Evolutionary conservation across 2,329 filamentous ascomycete genomes (phyloP).

Genomic region (Sporothrix globosa): DNA sequence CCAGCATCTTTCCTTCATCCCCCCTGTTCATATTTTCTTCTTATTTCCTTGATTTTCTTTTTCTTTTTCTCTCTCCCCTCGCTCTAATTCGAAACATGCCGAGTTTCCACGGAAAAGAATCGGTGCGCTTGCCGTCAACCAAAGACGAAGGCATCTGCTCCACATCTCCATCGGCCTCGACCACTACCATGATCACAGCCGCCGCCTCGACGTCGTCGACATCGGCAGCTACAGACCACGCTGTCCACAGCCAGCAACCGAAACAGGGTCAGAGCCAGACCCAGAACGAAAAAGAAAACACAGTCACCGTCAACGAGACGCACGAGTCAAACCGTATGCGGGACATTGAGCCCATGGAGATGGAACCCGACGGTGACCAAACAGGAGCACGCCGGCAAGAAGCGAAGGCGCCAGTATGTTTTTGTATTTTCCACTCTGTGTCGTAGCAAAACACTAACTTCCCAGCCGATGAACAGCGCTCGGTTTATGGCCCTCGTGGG

Average conservation of each 20-base stretch:
- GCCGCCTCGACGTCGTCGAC: conserved; percentile 24
- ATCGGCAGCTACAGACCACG: neutral
- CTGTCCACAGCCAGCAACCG: neutral
- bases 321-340: neutral
- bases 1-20: neutral
- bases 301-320: neutral
- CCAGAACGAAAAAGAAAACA: conserved; percentile 3
- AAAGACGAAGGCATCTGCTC: conserved; percentile 24
- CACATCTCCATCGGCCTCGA: conserved; percentile 25
- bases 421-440: neutral
- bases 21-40: neutral
- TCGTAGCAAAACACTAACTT: neutral
- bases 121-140: conserved; percentile 27
- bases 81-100: neutral
- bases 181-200: conserved; percentile 31
- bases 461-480: conserved; percentile 28
- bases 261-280: neutral
- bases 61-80: neutral
- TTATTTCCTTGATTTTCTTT: neutral
- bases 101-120: conserved; percentile 6
- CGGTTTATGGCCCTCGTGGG: conserved; percentile 39
- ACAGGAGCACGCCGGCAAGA: conserved; percentile 1
- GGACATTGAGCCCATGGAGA: conserved; percentile 21
- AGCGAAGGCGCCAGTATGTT: neutral
- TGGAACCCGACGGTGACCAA: neutral